phyloP scores from a whole-genome alignment of 352 stramenopile genomes.

The Phytophthora cactorum region DNA sequence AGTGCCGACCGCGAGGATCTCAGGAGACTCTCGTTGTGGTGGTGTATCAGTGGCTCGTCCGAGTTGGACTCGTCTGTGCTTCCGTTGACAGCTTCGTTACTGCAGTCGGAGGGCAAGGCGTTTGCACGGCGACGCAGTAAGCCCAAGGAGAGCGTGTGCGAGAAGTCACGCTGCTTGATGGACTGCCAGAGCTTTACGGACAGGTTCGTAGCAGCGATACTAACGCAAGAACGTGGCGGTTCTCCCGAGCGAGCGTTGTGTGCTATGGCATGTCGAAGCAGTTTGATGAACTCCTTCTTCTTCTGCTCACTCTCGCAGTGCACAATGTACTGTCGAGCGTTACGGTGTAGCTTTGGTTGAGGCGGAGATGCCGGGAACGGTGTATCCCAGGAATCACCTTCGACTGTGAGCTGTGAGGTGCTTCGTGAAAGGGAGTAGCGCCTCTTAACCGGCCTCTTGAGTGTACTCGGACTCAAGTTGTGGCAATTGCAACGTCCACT shows the following conservation, averaged over 20 bases:
- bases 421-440: conserved; percentile 36
- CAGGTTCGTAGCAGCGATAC: conserved; percentile 17
- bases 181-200: conserved; percentile 36
- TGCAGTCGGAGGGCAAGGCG: background rate
- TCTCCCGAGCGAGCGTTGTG: conserved; percentile 25
- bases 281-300: conserved; percentile 43
- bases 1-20: conserved; percentile 18
- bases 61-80: conserved; percentile 30
- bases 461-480: conserved; percentile 49
- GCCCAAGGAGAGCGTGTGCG: conserved; percentile 17
- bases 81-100: conserved; percentile 8
- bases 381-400: background rate
- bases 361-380: conserved; percentile 4
- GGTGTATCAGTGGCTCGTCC: background rate
- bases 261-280: conserved; percentile 42
- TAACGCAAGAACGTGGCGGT: conserved; percentile 10
- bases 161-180: conserved; percentile 31
- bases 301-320: conserved; percentile 46
- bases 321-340: conserved; percentile 53
- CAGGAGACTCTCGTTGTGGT: conserved; percentile 25
- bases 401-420: conserved; percentile 16
- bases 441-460: conserved; percentile 42
- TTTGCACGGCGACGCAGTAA: conserved; percentile 18
- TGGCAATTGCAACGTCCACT: conserved; percentile 63
- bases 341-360: conserved; percentile 35